Evolutionary conservation across 2,329 filamentous ascomycete genomes (phyloP).

Genomic region (Sporothrix protearum): DNA sequence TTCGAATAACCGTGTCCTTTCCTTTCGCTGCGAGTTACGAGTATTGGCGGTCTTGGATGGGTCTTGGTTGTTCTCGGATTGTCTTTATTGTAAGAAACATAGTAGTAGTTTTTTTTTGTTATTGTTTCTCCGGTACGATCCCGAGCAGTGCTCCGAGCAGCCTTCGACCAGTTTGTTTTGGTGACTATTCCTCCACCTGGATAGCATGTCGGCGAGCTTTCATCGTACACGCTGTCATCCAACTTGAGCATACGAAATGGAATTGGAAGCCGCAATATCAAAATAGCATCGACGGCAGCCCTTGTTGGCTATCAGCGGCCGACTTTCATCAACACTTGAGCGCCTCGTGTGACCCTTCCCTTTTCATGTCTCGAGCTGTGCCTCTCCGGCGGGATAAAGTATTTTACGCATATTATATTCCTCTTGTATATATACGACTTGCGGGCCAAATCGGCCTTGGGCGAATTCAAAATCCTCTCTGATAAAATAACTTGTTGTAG

Average conservation of each 20-base stretch:
- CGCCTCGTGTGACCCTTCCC: not conserved
- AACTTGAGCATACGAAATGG: conserved; percentile 7
- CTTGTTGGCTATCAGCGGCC: not conserved
- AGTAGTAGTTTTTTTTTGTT: conserved; percentile 1
- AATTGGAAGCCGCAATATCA: not conserved
- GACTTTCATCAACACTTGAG: not conserved
- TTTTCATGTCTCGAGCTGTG: not conserved
- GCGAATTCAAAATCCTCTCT: not conserved
- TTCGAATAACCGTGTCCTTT: not conserved
- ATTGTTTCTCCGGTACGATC: not conserved
- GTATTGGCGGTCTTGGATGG: not conserved
- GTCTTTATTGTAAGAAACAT: too few relatives aligned
- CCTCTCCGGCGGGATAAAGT: not conserved
- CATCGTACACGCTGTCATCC: not conserved
- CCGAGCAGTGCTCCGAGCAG: not conserved
- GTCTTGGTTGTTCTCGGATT: not conserved
- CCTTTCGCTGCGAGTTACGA: not conserved
- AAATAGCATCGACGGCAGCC: not conserved
- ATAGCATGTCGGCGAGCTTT: not conserved
- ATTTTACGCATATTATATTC: not conserved
- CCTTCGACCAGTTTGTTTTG: not conserved
- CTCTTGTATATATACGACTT: not conserved
- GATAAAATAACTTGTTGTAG: not conserved
- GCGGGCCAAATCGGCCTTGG: not conserved
- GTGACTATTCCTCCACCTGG: not conserved